Conservation (phyloP, 164 flowering plant species). For the Cinnamomum micranthum region DNA sequence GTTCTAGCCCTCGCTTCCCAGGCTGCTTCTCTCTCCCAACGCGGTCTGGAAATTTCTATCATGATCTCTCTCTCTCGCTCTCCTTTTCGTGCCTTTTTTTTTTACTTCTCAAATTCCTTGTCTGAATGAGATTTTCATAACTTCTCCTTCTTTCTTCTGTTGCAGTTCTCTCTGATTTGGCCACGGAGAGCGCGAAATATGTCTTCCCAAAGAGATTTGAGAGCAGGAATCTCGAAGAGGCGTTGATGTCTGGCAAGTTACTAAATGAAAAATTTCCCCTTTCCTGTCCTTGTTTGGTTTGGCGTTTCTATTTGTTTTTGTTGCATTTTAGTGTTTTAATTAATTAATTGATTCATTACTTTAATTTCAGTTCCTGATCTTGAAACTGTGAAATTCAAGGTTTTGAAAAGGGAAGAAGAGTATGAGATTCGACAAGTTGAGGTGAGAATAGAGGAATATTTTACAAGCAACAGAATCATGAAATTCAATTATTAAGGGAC, state of each 20-base stretch:
- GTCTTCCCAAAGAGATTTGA: slow-evolving; percentile 66
- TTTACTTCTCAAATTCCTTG: background rate
- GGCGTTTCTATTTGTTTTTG: background rate
- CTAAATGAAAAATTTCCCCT: background rate
- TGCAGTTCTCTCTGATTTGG: slow-evolving; percentile 68
- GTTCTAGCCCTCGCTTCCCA: slow-evolving; percentile 74
- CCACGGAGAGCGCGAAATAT: slow-evolving; percentile 62
- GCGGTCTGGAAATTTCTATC: slow-evolving; percentile 36
- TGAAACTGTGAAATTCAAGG: slow-evolving; percentile 71
- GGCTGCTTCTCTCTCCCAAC: slow-evolving; percentile 59
- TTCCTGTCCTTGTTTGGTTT: background rate
- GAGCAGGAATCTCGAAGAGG: slow-evolving; percentile 75
- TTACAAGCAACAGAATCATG: too few relatives aligned
- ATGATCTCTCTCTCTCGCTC: background rate
- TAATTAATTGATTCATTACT: background rate
- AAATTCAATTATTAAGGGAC: too few relatives aligned
- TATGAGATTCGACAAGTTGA: slow-evolving; percentile 89
- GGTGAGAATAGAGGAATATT: slow-evolving; percentile 29
- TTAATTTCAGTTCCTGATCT: slow-evolving; percentile 68
- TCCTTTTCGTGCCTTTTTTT: background rate
- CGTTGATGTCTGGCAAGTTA: slow-evolving; percentile 74
- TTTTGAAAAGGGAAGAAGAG: slow-evolving; percentile 48
- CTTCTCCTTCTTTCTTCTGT: background rate
- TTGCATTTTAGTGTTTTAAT: background rate
- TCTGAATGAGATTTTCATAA: background rate